Evolutionary conservation across 345 rosid genomes (phyloP), one percentile per base, ranked within the genome.

Genomic region (Nasturtium officinale): DNA sequence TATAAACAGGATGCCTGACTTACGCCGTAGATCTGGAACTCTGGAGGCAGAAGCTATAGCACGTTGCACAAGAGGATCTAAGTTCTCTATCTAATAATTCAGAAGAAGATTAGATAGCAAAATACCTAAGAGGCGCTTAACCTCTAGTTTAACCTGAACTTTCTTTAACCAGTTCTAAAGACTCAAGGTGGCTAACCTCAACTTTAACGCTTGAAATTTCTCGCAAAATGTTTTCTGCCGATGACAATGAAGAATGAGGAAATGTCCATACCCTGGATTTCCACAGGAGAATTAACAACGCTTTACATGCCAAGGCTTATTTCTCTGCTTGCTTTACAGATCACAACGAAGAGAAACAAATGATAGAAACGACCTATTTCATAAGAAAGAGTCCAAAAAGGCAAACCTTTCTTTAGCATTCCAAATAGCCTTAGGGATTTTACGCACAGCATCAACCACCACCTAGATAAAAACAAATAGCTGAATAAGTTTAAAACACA

Each of bases 361-460:
- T 18, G 17, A 53, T 47, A 55, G 3, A 73, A 65, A 64, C 7
- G 60, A 60, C 18, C 1, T 17, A 30, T 21, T n/a, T 6, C 11
- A 50, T 28, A 30, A 23, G 32, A 47, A 33, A 65, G 69, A 29
- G 35, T 5, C 20, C 6, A 20, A 61, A 11, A 43, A 9, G 18
- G 46, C 26, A 75, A 76, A 92, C 98, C 96, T 90, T 80, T 94
- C 98, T 87, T 87, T 90, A 37, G 90, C 86, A 83, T 87, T 87
- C 98, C 98, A 94, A 32, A 83, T 67, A 74, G 97, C 96, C 71
- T 79, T 87, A 40, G 98, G 90, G 81, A 90, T 83, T 82, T 85
- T 87, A 60, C 82, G 95, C 56, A 90, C 75, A 74, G 95, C 91
- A 70, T 67, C 84, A 46, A 94, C 85, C 11, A 91, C 69, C 23